Evolutionary conservation across 139 green algal species (phyloP).

Genomic region (Auxenochlorella pyrenoidosa): DNA sequence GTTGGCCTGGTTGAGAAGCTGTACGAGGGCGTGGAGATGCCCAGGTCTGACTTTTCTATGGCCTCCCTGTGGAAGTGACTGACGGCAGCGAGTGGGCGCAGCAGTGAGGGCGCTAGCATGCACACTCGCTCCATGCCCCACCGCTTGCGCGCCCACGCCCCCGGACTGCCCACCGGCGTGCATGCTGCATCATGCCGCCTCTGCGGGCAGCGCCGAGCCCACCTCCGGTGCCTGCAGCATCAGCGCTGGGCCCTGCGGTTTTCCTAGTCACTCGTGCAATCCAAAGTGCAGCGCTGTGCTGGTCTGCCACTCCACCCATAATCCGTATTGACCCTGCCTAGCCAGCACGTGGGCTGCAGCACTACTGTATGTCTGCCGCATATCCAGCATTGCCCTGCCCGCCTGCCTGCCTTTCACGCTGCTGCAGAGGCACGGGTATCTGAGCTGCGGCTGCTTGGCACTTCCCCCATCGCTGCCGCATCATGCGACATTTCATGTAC

Average conservation of each 20-base stretch:
- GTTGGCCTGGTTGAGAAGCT: slow-evolving; percentile 39
- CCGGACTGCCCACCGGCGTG: not conserved
- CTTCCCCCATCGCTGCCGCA: not conserved
- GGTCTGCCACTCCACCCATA: no score
- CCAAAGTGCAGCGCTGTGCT: no score
- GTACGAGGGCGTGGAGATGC: slow-evolving; percentile 59
- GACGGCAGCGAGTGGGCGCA: not conserved
- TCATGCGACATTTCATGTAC: not conserved
- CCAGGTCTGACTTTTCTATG: slow-evolving; percentile 57
- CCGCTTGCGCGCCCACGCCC: not conserved
- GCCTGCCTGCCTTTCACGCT: not conserved
- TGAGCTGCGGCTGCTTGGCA: not conserved
- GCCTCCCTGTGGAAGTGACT: slow-evolving; percentile 34
- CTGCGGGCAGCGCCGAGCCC: no score
- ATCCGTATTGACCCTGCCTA: no score
- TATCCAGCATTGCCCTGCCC: not conserved
- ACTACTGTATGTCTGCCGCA: no score
- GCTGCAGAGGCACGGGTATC: slow-evolving; percentile 26
- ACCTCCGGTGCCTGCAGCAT: no score
- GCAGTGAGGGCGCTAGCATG: not conserved
- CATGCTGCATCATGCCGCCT: no score
- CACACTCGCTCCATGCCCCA: not conserved
- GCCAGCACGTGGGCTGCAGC: no score
- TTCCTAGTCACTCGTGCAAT: no score
- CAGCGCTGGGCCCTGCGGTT: no score